These are phyloP conservation scores for Symbiodinium pilosum DNA, from an alignment of 73 alveolate species.

Conservation along the genomic window DNA sequence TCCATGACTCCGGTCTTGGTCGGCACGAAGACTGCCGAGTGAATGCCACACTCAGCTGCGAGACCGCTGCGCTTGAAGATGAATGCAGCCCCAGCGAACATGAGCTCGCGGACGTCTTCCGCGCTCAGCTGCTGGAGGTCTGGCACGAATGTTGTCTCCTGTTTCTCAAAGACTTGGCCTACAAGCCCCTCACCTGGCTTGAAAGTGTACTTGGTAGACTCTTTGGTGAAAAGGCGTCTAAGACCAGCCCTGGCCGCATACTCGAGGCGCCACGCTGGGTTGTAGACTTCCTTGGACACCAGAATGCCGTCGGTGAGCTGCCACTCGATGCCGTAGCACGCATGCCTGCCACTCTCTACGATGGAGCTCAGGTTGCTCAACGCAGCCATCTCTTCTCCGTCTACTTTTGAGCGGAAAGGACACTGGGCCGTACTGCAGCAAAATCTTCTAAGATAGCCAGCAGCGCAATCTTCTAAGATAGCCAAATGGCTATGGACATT, in stretches of 20 bases:
- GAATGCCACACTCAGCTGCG: background rate
- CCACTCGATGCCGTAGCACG: background rate
- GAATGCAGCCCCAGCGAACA: background rate
- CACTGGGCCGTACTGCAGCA: too few species aligned
- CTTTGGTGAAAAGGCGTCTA: background rate
- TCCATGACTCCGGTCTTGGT: background rate
- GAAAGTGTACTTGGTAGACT: background rate
- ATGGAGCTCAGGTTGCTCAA: background rate
- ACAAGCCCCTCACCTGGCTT: background rate
- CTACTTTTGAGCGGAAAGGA: too few species aligned
- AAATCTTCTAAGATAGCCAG: too few species aligned
- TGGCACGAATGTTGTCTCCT: background rate
- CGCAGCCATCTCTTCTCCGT: background rate
- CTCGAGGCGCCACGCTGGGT: background rate
- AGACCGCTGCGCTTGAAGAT: background rate
- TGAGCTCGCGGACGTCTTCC: background rate
- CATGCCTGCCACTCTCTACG: background rate
- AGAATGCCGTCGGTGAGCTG: background rate
- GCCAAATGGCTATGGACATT: too few species aligned
- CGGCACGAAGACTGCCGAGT: background rate
- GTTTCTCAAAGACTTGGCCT: background rate
- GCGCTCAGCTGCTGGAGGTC: background rate
- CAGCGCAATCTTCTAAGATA: too few species aligned
- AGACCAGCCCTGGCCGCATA: constrained; percentile 5
- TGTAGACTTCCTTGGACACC: background rate